These are phyloP conservation scores for Torulaspora microellipsoides DNA, from an alignment of 805 yeast species.

Conservation along the genomic window DNA sequence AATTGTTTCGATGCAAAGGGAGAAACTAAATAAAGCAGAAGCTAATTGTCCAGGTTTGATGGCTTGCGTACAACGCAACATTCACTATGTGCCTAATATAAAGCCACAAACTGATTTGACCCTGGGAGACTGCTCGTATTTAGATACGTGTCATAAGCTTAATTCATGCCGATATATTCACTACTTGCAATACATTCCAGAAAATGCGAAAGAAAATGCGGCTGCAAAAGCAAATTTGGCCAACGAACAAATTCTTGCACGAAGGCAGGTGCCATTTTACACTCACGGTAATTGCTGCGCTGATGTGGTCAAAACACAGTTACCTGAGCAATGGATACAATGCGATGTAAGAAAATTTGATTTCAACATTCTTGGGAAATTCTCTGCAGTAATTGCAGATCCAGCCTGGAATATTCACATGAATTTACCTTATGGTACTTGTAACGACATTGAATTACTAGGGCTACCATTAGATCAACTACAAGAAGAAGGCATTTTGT, in stretches of 20 bases:
- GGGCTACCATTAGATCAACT: slow-evolving; percentile 60
- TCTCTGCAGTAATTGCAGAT: slow-evolving; percentile 82
- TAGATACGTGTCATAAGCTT: slow-evolving; percentile 89
- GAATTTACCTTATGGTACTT: slow-evolving; percentile 73
- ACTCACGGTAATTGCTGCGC: slow-evolving; percentile 36
- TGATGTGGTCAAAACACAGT: slow-evolving; percentile 29
- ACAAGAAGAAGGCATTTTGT: slow-evolving; percentile 78
- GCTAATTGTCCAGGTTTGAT: slow-evolving; percentile 21
- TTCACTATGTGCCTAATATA: slow-evolving; percentile 53
- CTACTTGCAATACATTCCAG: slow-evolving; percentile 47
- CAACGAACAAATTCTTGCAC: slow-evolving; percentile 19
- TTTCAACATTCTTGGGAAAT: slow-evolving; percentile 66
- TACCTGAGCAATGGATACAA: slow-evolving; percentile 79
- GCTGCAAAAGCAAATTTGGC: slow-evolving; percentile 19
- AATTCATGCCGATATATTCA: slow-evolving; percentile 77
- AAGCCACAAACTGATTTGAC: slow-evolving; percentile 60
- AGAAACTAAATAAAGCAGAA: slow-evolving; percentile 24
- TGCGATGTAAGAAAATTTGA: slow-evolving; percentile 79
- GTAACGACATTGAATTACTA: slow-evolving; percentile 70
- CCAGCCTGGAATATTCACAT: slow-evolving; percentile 98
- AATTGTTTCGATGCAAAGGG: slow-evolving; percentile 27
- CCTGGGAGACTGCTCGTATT: slow-evolving; percentile 87
- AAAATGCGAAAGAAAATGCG: slow-evolving; percentile 23
- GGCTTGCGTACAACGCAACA: slow-evolving; percentile 35
- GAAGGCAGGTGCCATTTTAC: slow-evolving; percentile 31